phyloP scores from a whole-genome alignment of 1,139 yeast species.

The Yamadazyma atlantica region DNA sequence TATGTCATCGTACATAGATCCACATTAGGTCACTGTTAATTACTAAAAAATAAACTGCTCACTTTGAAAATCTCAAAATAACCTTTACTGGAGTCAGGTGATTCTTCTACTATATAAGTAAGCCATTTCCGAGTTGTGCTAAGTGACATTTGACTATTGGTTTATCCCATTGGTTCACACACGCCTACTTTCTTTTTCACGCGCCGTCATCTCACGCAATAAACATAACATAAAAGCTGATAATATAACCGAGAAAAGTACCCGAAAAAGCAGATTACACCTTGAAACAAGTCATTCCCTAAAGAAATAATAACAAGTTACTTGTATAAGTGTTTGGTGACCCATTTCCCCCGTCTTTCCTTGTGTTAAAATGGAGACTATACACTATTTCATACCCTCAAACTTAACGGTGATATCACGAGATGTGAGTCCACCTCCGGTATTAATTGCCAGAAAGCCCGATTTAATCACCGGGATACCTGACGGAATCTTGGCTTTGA shows the following conservation, averaged over 20 bases:
- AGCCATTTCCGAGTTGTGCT: background rate
- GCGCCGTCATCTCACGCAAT: conserved; percentile 1
- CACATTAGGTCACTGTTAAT: background rate
- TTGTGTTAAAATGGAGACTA: background rate
- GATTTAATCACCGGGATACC: conserved; percentile 57
- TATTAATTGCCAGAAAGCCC: conserved; percentile 24
- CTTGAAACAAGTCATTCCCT: background rate
- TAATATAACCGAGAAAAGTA: background rate
- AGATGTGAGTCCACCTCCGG: conserved; percentile 13
- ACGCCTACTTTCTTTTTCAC: background rate
- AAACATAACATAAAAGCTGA: background rate
- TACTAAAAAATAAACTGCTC: background rate
- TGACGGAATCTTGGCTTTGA: conserved; percentile 72
- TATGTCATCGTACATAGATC: too few species aligned
- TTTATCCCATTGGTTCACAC: background rate
- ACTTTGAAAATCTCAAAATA: too few species aligned
- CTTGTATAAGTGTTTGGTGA: too few species aligned
- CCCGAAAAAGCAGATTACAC: background rate
- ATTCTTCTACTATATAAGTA: background rate
- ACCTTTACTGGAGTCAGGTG: too few species aligned
- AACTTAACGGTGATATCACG: conserved; percentile 15
- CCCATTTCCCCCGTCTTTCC: background rate
- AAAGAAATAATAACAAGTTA: too few species aligned
- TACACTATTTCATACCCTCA: conserved; percentile 2
- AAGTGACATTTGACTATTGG: background rate